Base-by-base conservation (phyloP, 2,329 filamentous ascomycete species). In the Coniochaeta hoffmannii region DNA sequence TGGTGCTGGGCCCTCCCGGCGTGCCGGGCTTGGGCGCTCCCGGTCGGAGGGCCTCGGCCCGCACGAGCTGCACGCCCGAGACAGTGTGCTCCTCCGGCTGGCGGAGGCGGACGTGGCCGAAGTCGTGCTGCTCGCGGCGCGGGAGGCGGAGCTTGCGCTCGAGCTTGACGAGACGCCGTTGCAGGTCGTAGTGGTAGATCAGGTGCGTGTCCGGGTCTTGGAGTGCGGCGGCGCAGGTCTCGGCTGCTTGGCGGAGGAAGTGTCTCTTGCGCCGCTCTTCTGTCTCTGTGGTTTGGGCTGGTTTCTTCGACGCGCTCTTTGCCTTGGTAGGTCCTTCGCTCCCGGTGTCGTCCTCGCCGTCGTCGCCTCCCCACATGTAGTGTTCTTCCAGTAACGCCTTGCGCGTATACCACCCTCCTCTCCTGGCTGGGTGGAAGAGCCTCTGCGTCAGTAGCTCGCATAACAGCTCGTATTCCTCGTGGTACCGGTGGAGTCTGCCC, bases 331-430 rank as follows among this genome's bases (percentile, higher is more conserved):
- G 44, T 32, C 76, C 68, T 4, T 64, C 56, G 5, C 68, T 70
- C 2, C 63, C 62, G 0, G 71, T 69, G 2, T 69, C 68, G 3
- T 64, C 56, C 4, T 68, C 70, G 2, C 63, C 62, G 0, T 71
- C 69, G 1, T 69, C 69, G 0, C 79, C 73, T 30, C 75, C 75
- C 65, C 85, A 80, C 89, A 97, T 92, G 69, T 99, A 97, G 66
- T 95, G 91, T 68, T 99, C 94, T 73, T 99, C 94, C 1, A 99
- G 71, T 1, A 99, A 75, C 1, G 93, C 94, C 71, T 95, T 96
- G 19, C 94, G 88, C 66, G 97, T 92, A 67, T 97, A 97, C 94
- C 94, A 99, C 0, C 86, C 83, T 0, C 94, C 94, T 41, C 94
- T 83, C 28, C 92, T 82, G 1, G 91, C 84, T 44, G 88, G 79